Base-by-base conservation (phyloP, 1,284 basidiomycete genomes). In the Austropuccinia psidii region DNA sequence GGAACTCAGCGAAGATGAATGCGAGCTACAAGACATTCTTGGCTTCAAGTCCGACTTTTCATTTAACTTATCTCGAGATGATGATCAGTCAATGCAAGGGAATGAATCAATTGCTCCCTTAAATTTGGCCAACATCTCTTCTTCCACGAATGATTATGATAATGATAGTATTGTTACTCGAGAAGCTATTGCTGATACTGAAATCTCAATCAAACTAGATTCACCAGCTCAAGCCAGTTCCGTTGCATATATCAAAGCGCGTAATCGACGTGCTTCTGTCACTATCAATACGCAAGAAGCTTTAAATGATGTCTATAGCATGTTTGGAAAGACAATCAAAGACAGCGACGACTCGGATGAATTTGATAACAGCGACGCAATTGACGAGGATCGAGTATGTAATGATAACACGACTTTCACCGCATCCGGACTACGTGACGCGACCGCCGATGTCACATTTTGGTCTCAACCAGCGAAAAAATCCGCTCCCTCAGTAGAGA, bases 391-490 rank as follows among this genome's bases (percentile, higher is more conserved):
- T 54, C 58, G 49, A 33, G 49, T 61, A 17, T 61, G 39, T 39
- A 60, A 73, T 52, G 62, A 65, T 11, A 65, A 65, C 41, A 62
- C 70, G 13, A 37, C 45, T 37, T 73, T 43, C 35, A 64, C 70
- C 9, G 37, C 47, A 8, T 45, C 70, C 15, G 60, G 43, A 37
- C 17, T 73, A 39, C 58, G 58, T 29, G 70, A 73, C 31, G 70
- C 58, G 37, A 73, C 70, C 24, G 60, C 60, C n/a, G 70, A 73
- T 47, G 70, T 73, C 37, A 73, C 70, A 13, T 73, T 62, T 64
- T 73, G 70, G 70, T 62, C 70, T 55, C 70, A 64, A 17, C 70
- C 70, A n/a, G 21, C 37, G 1, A 29, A 55, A 37, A 68, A 41
- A 17, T 37, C 19, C 7, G 35, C 37, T 24, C 11, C 33, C 9